Evolutionary conservation across 148 eudicot genomes (phyloP), one percentile per base, ranked within the genome.

Genomic region (Fallopia convolvulus): DNA sequence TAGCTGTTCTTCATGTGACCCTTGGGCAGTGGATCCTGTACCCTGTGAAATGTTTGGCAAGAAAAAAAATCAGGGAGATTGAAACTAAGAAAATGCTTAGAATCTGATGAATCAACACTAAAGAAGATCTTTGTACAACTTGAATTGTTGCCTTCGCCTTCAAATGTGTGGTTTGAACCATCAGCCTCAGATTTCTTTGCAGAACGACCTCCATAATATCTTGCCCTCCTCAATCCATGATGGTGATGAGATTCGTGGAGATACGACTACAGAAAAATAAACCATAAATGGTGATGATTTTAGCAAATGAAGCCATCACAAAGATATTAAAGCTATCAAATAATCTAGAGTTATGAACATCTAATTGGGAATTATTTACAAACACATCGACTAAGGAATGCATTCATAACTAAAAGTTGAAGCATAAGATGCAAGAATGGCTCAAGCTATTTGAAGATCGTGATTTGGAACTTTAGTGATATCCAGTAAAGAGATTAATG

Each of bases 241-340:
- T 94, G 97, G 82, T 94, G 99, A 6, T 97, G 89, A 49, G 99
- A 94, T 77, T 94, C 99, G 17, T 94, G 99, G 78, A 94, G 92
- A 86, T 94, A 94, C 47, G 99, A 97, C 99, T 94, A 80, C 66
- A 75, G 5, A 23, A 72, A 42, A 6, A 20, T 32, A 72, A 70
- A 39, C 42, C 42, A 39, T 0, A 17, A 36, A 68, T 15, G 36
- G 17, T 68, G 33, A 26, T 60, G 15, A 11, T 60, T 60, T 26
- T n/a, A 60, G 36, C 68, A 23, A 10, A 60, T 23, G 66, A 60
- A 0, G 14, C 66, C 66, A 23, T 1, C 66, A 21, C n/a, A 9
- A 50, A 14, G 17, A 50, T 1, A 50, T 50, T 53, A 23, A 53
- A 21, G 65, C 2, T 21, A 61, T 61, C 36, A 60, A 9, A 10